phyloP scores from a whole-genome alignment of 129 eudicot species.

The Flaveria robusta region DNA sequence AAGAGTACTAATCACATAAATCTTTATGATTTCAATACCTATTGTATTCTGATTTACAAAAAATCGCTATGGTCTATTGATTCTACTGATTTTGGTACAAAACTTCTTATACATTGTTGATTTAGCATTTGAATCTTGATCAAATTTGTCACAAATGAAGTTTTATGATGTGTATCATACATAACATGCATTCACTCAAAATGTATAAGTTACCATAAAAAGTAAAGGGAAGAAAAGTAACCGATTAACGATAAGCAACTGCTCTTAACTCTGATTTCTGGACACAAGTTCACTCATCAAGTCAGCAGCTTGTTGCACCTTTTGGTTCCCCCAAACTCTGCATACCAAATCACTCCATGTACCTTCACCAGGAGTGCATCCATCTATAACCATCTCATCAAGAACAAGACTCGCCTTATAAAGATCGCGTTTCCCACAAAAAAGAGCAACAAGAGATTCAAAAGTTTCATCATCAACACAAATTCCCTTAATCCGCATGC shows the following conservation, averaged over 20 bases:
- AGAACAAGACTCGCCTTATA: constrained; percentile 55
- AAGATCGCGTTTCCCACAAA: constrained; percentile 58
- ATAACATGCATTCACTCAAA: background rate
- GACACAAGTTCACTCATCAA: constrained; percentile 37
- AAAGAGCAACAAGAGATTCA: constrained; percentile 46
- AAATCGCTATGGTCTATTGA: too few species aligned
- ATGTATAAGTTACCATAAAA: background rate
- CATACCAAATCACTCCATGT: constrained; percentile 53
- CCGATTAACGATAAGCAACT: background rate
- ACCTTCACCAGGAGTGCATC: constrained; percentile 64
- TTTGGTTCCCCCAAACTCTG: constrained; percentile 55
- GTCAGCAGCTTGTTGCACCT: constrained; percentile 50
- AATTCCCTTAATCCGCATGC: constrained; percentile 69
- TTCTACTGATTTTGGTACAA: too few species aligned
- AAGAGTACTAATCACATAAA: too few species aligned
- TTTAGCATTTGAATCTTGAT: background rate
- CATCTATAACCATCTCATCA: constrained; percentile 76
- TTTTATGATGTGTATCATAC: background rate
- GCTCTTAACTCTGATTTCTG: constrained; percentile 1
- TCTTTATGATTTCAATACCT: too few species aligned
- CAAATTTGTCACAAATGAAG: background rate
- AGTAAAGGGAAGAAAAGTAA: background rate
- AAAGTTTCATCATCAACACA: constrained; percentile 62
- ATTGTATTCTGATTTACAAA: too few species aligned
- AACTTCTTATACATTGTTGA: too few species aligned